These are phyloP conservation scores for Leccinum obscurum DNA, from an alignment of 768 basidiomycete species.

Conservation along the genomic window DNA sequence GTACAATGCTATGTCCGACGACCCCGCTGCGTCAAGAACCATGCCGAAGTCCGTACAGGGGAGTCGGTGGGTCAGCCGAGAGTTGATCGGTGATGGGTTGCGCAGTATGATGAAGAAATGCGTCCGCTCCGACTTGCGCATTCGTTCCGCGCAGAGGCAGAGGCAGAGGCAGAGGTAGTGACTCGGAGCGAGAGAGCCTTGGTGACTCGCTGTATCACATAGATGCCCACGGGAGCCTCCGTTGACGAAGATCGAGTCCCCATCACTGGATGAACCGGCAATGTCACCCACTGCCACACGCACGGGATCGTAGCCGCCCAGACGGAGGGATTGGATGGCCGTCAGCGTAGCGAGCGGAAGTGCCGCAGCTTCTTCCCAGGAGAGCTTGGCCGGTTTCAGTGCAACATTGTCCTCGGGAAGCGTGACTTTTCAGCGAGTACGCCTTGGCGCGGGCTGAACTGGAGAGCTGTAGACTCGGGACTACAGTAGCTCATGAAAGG, in stretches of 20 bases:
- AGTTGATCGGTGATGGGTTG: constrained; percentile 50
- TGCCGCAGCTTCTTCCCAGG: constrained; percentile 59
- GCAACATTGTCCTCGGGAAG: constrained; percentile 28
- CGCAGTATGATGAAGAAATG: constrained; percentile 65
- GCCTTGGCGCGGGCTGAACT: constrained; percentile 47
- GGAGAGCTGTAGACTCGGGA: constrained; percentile 19
- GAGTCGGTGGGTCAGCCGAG: constrained; percentile 41
- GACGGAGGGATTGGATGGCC: constrained; percentile 55
- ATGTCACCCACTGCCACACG: background rate
- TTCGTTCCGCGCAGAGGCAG: constrained; percentile 61
- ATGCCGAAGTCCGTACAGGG: constrained; percentile 47
- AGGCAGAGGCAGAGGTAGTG: constrained; percentile 37
- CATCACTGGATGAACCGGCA: background rate
- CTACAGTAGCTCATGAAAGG: background rate
- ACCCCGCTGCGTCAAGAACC: constrained; percentile 54
- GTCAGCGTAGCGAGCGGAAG: constrained; percentile 59
- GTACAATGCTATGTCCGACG: constrained; percentile 48
- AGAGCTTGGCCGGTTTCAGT: constrained; percentile 45
- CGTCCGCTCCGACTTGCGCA: constrained; percentile 65
- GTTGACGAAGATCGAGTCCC: constrained; percentile 65
- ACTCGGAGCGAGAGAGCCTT: constrained; percentile 63
- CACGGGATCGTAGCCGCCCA: constrained; percentile 45
- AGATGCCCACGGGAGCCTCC: constrained; percentile 71
- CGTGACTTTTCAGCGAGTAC: constrained; percentile 56
- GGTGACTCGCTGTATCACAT: constrained; percentile 65